Evolutionary conservation across 805 yeast genomes (phyloP).

Genomic region (Yarrowia sp.): DNA sequence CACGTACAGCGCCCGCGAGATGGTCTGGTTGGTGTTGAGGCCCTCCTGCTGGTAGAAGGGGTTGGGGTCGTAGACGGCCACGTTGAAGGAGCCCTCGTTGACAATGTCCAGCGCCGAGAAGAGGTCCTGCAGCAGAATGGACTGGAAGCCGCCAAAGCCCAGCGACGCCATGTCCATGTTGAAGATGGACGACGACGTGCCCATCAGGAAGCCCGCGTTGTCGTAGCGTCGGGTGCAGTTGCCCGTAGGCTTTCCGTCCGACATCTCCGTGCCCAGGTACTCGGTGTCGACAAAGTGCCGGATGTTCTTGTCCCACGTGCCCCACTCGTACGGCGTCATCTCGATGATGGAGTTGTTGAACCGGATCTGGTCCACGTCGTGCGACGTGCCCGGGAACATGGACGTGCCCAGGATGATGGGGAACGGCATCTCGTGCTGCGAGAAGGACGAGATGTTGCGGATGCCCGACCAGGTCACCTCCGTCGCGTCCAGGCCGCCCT

Average conservation of each 20-base stretch:
- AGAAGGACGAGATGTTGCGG: conserved; percentile 58
- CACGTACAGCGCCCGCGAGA: conserved; percentile 46
- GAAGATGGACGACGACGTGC: conserved; percentile 79
- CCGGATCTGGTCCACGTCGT: background rate
- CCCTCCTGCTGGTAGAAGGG: conserved; percentile 56
- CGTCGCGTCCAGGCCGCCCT: conserved; percentile 49
- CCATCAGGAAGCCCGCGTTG: conserved; percentile 77
- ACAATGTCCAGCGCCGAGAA: conserved; percentile 48
- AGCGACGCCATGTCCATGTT: conserved; percentile 44
- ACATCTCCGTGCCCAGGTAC: conserved; percentile 66
- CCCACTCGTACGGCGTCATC: conserved; percentile 64
- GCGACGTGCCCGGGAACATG: conserved; percentile 16
- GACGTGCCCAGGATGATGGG: conserved; percentile 56
- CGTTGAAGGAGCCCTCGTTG: conserved; percentile 46
- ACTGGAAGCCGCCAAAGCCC: conserved; percentile 7
- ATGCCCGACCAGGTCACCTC: conserved; percentile 54
- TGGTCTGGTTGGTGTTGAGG: conserved; percentile 41
- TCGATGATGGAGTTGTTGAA: conserved; percentile 26
- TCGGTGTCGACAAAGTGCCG: conserved; percentile 62
- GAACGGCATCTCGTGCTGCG: conserved; percentile 64
- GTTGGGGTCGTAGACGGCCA: conserved; percentile 68
- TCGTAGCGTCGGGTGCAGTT: conserved; percentile 69
- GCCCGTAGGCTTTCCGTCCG: conserved; percentile 54
- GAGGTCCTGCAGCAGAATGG: conserved; percentile 50
- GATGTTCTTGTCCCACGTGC: conserved; percentile 83